Evolutionary conservation across 192 early-diverging fungal species (phyloP), one percentile per base, ranked within the genome.

Genomic region (Entrophospora sp.): DNA sequence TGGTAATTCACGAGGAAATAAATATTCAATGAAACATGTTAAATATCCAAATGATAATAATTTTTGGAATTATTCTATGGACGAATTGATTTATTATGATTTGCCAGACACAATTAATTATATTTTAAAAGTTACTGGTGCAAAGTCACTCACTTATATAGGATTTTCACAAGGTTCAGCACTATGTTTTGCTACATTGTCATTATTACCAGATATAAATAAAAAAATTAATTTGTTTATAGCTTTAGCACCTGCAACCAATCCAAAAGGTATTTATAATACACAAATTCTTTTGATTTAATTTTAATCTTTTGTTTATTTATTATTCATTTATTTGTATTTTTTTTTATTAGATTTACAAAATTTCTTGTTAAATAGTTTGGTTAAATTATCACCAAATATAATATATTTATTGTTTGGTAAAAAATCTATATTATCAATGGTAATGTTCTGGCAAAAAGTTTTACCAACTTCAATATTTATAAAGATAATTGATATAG

Each of bases 131-230:
- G 81, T 80, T 34, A 96, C 95, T 20, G 92, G 91, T 0, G 88
- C 83, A 5, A 74, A 77, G 24, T 82, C 81, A 22, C 73, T 98
- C 30, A 83, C 91, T 0, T 98, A 95, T 75, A 89, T 98, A 64
- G 95, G 95, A n/a, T 98, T 96, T 66, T 94, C 92, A 37, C 95
- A 98, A 75, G 95, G 94, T 45, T 91, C 89, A 0, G 85, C 91
- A 4, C 91, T 93, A 70, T 89, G 87, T 16, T 93, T 96, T 69
- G 87, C 93, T 42, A 83, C 87, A 0, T 79, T 98, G 7, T 90
- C 92, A 24, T 78, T 91, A 42, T 90, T 88, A 70, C 78, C 82
- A 9, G 40, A 68, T 8, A 77, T 98, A 24, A 96, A 96, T 75
- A 73, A 85, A 48, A 87, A 91, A 67, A 77, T 98, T 68, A 88